Evolutionary conservation across 768 basidiomycete species (phyloP), one percentile per base, ranked within the genome.

Genomic region (Crucibulum laeve): DNA sequence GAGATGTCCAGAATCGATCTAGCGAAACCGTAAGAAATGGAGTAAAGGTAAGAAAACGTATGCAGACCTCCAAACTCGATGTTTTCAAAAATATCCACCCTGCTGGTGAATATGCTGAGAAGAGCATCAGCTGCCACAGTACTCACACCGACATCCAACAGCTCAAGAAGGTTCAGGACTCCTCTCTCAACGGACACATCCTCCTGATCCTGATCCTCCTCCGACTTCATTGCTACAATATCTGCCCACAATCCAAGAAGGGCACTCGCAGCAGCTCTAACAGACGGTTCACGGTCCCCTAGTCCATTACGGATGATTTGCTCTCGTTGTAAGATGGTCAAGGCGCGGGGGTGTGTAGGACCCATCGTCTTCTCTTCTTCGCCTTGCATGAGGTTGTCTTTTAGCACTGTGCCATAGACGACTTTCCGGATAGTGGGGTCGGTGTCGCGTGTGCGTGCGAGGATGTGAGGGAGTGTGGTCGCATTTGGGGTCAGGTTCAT

Each of bases 181-280:
- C 71, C 42, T 28, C 71, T 65, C 32, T 70, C 55, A 4, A 55
- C 45, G n/a, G n/a, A n/a, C n/a, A n/a, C n/a, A n/a, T 28, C 15
- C 17, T 45, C 49, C n/a, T 48, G 46, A 4, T 60, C 58, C 19
- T 43, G 53, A 7, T 60, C 68, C 6, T 72, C 70, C 7, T 72
- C 70, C 5, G 52, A 35, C 45, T 72, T 70, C 1, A 56, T 17
- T 4, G 71, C 69, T 6, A 80, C 70, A 23, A 71, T 65, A 34
- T 89, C 82, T 5, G 90, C 72, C 95, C 95, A 98, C 5, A 65
- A 70, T 0, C 73, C 79, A 13, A 97, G 62, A 36, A 96, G 74
- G 1, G 74, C 74, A 1, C 75, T 82, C 0, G 92, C 84, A 0
- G 89, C 90, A 14, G 73, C 65, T 23, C 82, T 73, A 2, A 97